Conservation (phyloP, 2,329 filamentous ascomycete genomes). For the Ophiostoma australiae region DNA sequence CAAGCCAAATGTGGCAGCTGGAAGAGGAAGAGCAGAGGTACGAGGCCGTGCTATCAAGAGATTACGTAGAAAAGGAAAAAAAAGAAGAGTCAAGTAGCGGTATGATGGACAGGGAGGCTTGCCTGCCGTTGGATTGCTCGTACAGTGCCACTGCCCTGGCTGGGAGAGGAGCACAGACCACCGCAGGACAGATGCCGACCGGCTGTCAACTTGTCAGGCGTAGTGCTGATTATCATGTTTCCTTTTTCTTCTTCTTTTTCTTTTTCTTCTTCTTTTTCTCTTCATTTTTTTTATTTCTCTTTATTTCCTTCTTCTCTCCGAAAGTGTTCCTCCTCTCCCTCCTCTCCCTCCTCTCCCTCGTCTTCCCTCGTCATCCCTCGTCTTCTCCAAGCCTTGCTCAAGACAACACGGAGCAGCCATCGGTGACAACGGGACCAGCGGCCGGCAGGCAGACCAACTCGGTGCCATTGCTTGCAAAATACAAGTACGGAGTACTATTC, state of each 20-base stretch:
- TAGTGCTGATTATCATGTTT: not conserved
- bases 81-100: not conserved
- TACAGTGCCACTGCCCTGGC: not conserved
- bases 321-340: no score
- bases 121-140: not conserved
- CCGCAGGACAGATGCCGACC: not conserved
- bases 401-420: no score
- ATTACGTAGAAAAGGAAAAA: no score
- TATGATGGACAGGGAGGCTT: slow-evolving; percentile 3
- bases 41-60: not conserved
- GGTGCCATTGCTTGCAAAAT: no score
- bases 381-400: no score
- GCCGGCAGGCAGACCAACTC: not conserved
- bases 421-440: not conserved
- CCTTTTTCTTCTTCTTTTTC: not conserved
- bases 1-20: slow-evolving; percentile 4
- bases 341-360: no score
- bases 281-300: not conserved
- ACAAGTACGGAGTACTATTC: no score
- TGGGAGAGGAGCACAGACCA: slow-evolving; percentile 6
- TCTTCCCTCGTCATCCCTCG: no score
- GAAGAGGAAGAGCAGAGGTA: not conserved
- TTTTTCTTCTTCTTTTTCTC: not conserved
- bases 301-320: not conserved
- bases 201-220: not conserved